Percentiles rank a stretch among this genome's conserved stretches.
Evolutionary conservation across 306 rosid genomes (phyloP).

Genomic region (Gillenia trifoliata): DNA sequence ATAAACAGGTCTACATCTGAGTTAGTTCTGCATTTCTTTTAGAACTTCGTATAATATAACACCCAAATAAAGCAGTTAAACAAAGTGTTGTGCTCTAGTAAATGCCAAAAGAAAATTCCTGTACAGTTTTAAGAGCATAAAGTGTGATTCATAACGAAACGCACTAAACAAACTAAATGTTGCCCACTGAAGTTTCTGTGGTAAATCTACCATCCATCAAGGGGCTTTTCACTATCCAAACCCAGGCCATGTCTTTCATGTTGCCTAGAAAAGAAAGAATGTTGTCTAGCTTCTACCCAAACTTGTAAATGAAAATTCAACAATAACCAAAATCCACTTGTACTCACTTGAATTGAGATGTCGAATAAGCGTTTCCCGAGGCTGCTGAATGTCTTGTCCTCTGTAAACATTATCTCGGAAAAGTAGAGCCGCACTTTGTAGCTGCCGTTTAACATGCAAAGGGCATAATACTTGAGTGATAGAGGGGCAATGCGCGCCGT

Average conservation of each 20-base stretch:
- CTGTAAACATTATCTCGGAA: slow-evolving; percentile 58
- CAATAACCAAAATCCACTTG: no score
- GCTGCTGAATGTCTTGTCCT: slow-evolving; percentile 31
- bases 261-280: neutral
- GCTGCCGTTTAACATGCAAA: slow-evolving; percentile 56
- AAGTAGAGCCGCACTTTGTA: slow-evolving; percentile 72
- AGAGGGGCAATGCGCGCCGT: slow-evolving; percentile 66
- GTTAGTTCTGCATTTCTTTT: neutral
- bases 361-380: slow-evolving; percentile 62
- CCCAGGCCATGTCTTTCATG: neutral
- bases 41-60: neutral
- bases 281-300: no score
- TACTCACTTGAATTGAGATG: slow-evolving; percentile 76
- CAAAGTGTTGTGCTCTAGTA: neutral
- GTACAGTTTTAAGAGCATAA: neutral
- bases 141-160: neutral
- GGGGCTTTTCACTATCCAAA: neutral
- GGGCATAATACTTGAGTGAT: slow-evolving; percentile 69
- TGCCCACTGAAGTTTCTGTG: neutral
- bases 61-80: neutral
- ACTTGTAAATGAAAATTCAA: no score
- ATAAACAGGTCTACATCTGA: neutral
- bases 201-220: neutral
- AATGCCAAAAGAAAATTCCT: neutral
- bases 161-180: neutral